Conservation (phyloP, 2,329 filamentous ascomycete genomes). For the Amylocarpus encephaloides region DNA sequence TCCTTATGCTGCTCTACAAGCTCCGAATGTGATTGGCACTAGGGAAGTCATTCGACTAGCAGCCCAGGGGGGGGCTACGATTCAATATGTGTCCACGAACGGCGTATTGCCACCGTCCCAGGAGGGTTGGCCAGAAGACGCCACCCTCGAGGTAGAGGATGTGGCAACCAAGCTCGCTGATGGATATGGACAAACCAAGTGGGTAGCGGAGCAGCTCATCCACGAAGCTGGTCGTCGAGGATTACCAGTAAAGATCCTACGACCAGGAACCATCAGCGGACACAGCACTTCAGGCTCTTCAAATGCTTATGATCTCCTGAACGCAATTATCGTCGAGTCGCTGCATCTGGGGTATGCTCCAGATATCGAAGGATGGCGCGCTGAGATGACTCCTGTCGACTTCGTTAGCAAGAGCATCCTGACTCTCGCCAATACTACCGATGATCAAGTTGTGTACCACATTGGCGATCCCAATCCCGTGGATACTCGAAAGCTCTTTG, state of each 20-base stretch:
- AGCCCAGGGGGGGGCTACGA: slow-evolving; percentile 58
- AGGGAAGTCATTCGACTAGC: slow-evolving; percentile 68
- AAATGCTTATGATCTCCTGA: slow-evolving; percentile 73
- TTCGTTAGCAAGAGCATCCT: slow-evolving; percentile 71
- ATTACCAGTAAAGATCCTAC: slow-evolving; percentile 65
- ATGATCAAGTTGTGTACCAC: slow-evolving; percentile 64
- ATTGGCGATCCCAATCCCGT: slow-evolving; percentile 68
- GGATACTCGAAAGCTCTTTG: slow-evolving; percentile 59
- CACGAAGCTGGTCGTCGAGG: slow-evolving; percentile 73
- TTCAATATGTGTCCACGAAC: slow-evolving; percentile 76
- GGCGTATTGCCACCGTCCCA: slow-evolving; percentile 67
- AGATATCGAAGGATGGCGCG: slow-evolving; percentile 66
- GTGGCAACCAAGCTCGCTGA: slow-evolving; percentile 67
- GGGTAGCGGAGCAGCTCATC: slow-evolving; percentile 62
- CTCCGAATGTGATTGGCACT: slow-evolving; percentile 74
- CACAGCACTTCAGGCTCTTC: slow-evolving; percentile 69
- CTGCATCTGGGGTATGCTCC: slow-evolving; percentile 65
- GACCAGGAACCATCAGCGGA: slow-evolving; percentile 76
- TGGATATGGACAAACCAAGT: slow-evolving; percentile 88
- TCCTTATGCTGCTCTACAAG: slow-evolving; percentile 69
- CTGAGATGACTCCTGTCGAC: slow-evolving; percentile 81
- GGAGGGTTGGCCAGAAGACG: slow-evolving; percentile 64
- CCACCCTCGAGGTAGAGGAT: slow-evolving; percentile 59
- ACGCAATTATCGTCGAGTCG: slow-evolving; percentile 70
- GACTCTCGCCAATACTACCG: slow-evolving; percentile 58